Percentiles rank a stretch among this genome's conserved stretches.
These are phyloP conservation scores for Ascochyta fabae DNA, from an alignment of 2,329 filamentous ascomycete species.

Conservation along the genomic window DNA sequence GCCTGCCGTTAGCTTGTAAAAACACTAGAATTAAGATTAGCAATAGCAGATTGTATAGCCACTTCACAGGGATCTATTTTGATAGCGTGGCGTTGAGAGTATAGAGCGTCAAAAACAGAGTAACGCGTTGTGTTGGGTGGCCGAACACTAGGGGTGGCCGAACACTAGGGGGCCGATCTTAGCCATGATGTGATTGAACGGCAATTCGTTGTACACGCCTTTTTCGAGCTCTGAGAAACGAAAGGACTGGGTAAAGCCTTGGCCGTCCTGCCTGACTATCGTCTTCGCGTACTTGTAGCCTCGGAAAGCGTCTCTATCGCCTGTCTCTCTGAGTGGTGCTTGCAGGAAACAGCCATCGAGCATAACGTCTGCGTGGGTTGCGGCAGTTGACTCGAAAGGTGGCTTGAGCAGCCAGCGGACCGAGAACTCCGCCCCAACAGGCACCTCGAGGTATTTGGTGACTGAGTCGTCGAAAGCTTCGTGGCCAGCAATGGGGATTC, in stretches of 20 bases:
- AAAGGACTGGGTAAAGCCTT: constrained; percentile 21
- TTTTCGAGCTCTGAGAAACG: constrained; percentile 26
- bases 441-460: constrained; percentile 43
- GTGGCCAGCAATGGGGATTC: neutral
- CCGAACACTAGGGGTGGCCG: too few relatives aligned
- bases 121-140: too few relatives aligned
- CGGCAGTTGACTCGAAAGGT: constrained; percentile 16
- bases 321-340: neutral
- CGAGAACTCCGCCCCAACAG: constrained; percentile 32
- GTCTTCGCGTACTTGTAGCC: neutral
- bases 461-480: neutral
- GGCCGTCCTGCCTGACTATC: neutral
- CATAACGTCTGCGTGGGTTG: neutral
- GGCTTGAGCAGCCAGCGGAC: constrained; percentile 12
- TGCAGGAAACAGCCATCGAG: neutral
- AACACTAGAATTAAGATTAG: too few relatives aligned
- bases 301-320: neutral
- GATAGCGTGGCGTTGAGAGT: too few relatives aligned
- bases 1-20: too few relatives aligned
- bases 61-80: too few relatives aligned
- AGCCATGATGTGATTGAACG: neutral
- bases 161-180: too few relatives aligned
- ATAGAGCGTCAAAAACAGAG: too few relatives aligned
- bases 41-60: too few relatives aligned
- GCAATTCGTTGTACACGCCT: neutral